These are phyloP conservation scores for Cronartium ribicola DNA, from an alignment of 1,284 basidiomycete genomes.

Conservation along the genomic window DNA sequence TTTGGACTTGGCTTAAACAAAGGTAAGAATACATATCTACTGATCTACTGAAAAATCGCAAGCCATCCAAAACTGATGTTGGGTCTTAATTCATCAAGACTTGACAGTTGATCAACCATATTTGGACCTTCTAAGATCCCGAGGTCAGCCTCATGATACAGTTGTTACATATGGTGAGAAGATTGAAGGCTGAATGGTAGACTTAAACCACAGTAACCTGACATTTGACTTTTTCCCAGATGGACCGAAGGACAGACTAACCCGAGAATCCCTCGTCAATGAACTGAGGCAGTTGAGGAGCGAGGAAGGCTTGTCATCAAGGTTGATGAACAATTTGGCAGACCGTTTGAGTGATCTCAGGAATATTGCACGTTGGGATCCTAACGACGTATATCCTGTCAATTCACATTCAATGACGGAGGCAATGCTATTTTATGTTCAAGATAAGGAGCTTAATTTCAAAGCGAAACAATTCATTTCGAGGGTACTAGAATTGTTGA, in stretches of 20 bases:
- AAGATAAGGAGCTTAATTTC: neutral
- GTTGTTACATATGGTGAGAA: neutral
- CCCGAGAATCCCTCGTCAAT: neutral
- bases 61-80: neutral
- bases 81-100: neutral
- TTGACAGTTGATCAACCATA: neutral
- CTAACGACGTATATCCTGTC: neutral
- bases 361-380: neutral
- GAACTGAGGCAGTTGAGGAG: neutral
- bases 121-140: neutral
- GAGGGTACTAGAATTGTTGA: neutral
- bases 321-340: neutral
- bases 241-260: neutral
- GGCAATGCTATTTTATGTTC: neutral
- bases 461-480: neutral
- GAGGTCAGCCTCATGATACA: neutral
- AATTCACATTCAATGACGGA: neutral
- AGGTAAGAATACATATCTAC: neutral
- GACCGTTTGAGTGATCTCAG: neutral
- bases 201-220: neutral
- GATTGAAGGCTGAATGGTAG: neutral
- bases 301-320: neutral
- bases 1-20: slow-evolving; percentile 1
- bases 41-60: neutral
- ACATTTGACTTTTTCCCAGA: neutral